phyloP scores from a whole-genome alignment of 805 yeast genomes.

The Torulaspora delbrueckii region DNA sequence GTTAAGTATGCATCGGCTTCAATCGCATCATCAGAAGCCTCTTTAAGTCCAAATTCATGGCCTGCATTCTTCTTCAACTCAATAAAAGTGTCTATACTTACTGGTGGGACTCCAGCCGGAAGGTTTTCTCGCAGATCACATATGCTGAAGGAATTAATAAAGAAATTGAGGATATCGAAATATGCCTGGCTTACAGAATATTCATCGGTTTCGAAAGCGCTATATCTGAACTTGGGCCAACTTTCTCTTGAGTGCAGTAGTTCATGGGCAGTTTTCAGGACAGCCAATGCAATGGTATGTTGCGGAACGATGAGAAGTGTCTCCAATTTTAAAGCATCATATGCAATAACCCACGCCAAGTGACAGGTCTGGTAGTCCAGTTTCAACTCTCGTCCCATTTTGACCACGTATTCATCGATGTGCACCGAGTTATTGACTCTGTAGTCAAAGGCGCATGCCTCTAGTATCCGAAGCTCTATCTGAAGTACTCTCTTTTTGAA shows the following conservation, averaged over 20 bases:
- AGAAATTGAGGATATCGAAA: constrained; percentile 54
- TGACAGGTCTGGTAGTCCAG: constrained; percentile 46
- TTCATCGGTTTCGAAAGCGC: constrained; percentile 33
- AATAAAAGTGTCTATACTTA: constrained; percentile 36
- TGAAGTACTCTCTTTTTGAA: constrained; percentile 53
- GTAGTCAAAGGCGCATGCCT: constrained; percentile 75
- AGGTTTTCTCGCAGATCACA: constrained; percentile 44
- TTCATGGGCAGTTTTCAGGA: constrained; percentile 55
- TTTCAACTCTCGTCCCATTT: constrained; percentile 48
- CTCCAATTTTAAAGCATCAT: constrained; percentile 68
- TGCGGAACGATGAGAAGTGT: constrained; percentile 65
- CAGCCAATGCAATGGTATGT: constrained; percentile 68
- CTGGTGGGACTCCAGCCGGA: constrained; percentile 24
- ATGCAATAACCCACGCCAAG: constrained; percentile 69
- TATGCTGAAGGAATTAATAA: constrained; percentile 51
- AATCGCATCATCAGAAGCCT: constrained; percentile 29
- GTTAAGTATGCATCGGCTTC: constrained; percentile 45
- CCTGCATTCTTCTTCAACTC: constrained; percentile 45
- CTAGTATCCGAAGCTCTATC: constrained; percentile 68
- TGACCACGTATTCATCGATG: constrained; percentile 62
- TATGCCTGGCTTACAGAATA: constrained; percentile 44
- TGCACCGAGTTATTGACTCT: constrained; percentile 47
- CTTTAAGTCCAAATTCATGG: constrained; percentile 31
- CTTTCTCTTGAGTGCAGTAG: constrained; percentile 31
- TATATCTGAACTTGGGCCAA: constrained; percentile 21